Conservation (phyloP, 2,329 filamentous ascomycete species). For the Hypoxylon sp. region DNA sequence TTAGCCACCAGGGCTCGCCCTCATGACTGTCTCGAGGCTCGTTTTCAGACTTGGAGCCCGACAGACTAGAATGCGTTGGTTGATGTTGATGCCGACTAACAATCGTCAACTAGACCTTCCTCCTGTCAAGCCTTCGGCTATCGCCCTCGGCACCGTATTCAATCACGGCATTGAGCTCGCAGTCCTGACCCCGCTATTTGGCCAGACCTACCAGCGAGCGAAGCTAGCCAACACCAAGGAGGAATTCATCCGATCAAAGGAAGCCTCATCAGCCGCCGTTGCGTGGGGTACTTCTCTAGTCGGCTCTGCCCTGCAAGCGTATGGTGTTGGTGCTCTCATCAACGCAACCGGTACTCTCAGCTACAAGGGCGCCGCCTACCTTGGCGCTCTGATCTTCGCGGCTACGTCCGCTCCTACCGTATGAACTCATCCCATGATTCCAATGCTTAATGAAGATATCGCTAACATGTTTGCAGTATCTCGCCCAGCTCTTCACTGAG, state of each 20-base stretch:
- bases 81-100: conserved; percentile 19
- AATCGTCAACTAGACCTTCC: conserved; percentile 64
- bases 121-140: conserved; percentile 96
- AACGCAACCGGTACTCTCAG: conserved; percentile 95
- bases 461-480: conserved; percentile 70
- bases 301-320: conserved; percentile 89
- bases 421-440: conserved; percentile 58
- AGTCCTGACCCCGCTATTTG: conserved; percentile 90
- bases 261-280: conserved; percentile 87
- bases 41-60: background rate
- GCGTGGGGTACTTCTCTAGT: conserved; percentile 92
- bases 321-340: conserved; percentile 90
- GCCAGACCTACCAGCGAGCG: conserved; percentile 93
- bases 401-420: conserved; percentile 90
- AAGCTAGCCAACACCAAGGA: conserved; percentile 94
- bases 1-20: conserved; percentile 1
- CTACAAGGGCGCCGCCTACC: conserved; percentile 97
- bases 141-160: conserved; percentile 95
- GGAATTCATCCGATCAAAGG: conserved; percentile 94
- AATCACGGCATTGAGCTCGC: conserved; percentile 93
- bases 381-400: conserved; percentile 91
- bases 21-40: background rate
- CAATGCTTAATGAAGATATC: background rate
- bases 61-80: background rate
- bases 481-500: conserved; percentile 89